Evolutionary conservation across 2,329 filamentous ascomycete genomes (phyloP).

Genomic region (Curvularia eragrostidis): DNA sequence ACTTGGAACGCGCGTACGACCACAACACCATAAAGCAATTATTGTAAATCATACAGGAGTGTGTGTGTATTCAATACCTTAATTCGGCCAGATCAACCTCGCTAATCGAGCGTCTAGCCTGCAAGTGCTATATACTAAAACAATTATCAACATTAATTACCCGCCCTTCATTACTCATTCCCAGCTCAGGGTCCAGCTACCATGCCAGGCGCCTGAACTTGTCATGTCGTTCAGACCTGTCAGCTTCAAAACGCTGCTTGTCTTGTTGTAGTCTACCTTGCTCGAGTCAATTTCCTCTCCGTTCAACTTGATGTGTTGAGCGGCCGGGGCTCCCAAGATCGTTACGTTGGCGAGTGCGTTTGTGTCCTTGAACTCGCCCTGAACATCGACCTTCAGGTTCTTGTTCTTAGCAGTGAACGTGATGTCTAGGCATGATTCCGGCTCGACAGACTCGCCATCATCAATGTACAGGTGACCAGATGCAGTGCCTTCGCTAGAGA

Average conservation of each 20-base stretch:
- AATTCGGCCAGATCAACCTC: neutral
- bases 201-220: conserved; percentile 62
- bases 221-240: conserved; percentile 59
- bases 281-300: conserved; percentile 51
- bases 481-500: conserved; percentile 63
- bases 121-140: neutral
- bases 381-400: conserved; percentile 56
- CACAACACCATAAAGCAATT: neutral
- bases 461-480: conserved; percentile 72
- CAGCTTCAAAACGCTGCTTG: conserved; percentile 59
- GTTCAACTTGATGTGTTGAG: conserved; percentile 57
- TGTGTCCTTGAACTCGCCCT: conserved; percentile 62
- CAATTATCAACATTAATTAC: neutral
- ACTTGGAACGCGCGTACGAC: conserved; percentile 26
- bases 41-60: neutral
- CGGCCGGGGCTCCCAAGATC: conserved; percentile 62
- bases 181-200: conserved; percentile 66
- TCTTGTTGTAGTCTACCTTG: conserved; percentile 59
- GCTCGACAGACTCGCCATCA: conserved; percentile 72
- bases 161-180: conserved; percentile 36
- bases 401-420: conserved; percentile 55
- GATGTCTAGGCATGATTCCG: conserved; percentile 63
- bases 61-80: neutral
- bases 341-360: conserved; percentile 69
- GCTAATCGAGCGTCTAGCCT: conserved; percentile 1